Evolutionary conservation across 441 rosid genomes (phyloP), one percentile per base, ranked within the genome.

Genomic region (Rhodomyrtus psidioides): DNA sequence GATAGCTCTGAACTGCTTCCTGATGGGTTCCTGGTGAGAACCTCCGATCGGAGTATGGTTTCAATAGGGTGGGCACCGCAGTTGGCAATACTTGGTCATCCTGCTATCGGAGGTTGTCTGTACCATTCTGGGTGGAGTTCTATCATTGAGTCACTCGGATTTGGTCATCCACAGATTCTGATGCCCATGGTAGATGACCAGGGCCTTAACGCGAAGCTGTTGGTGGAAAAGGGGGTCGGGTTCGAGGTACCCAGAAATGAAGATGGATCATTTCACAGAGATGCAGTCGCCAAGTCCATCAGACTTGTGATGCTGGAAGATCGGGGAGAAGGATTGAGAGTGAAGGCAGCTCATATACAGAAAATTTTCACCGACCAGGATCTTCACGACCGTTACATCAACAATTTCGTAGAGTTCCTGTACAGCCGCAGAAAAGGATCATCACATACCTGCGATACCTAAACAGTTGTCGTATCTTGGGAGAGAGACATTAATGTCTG

Each of bases 121-220:
- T 87, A 84, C 58, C 87, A 87, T 84, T 84, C 89, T 7, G 89
- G 89, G 49, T 87, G 87, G 84, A 87, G 86, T 65, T 82, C 85
- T 26, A 87, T 84, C 34, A 82, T 87, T 2, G 89, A 87, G 87
- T 81, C 89, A 1, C 83, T 87, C 13, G 89, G 89, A 12, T 87
- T 82, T 30, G 89, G 89, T 42, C 85, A 79, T 55, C 89, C 87
- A n/a, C 89, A 87, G 79, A 65, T 87, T 65, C 79, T 70, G 84
- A 84, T 84, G 83, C 89, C 89, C 56, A 87, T 84, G 86, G 89
- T 87, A 65, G 89, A 85, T 55, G 86, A 84, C 74, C 86, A 87
- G 51, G 89, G 89, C 51, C 85, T 87, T 46, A 87, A 84, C 6
- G 70, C 84, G 0, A 87, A 85, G 84, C 82, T 87, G 83, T 82